Percentiles rank a stretch among this genome's conserved stretches.
phyloP scores from a whole-genome alignment of 345 rosid species.

The Hirschfeldia incana region DNA sequence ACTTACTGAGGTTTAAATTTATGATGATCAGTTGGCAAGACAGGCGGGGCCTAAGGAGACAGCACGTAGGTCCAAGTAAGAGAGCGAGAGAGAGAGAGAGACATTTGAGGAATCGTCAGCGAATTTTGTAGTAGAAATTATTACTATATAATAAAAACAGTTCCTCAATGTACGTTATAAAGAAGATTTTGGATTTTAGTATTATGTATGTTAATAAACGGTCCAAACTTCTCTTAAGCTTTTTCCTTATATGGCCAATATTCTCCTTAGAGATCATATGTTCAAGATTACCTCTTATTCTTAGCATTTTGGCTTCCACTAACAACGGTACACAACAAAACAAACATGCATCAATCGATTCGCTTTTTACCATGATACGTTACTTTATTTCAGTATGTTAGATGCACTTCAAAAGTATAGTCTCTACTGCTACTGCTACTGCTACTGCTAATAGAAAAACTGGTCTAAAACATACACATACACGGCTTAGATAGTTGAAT shows the following conservation, averaged over 20 bases:
- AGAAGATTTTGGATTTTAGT: conserved; percentile 26
- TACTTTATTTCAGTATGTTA: neutral
- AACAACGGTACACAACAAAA: neutral
- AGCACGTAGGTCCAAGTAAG: conserved; percentile 59
- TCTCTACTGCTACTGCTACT: neutral
- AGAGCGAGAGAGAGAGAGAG: neutral
- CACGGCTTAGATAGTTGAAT: neutral
- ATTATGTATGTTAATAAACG: conserved; percentile 31
- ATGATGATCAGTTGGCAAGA: conserved; percentile 58
- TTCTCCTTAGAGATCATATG: conserved; percentile 2
- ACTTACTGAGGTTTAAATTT: neutral
- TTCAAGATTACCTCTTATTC: conserved; percentile 6
- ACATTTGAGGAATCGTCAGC: conserved; percentile 34
- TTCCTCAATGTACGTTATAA: conserved; percentile 32
- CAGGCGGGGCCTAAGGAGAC: conserved; percentile 72
- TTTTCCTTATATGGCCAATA: conserved; percentile 13
- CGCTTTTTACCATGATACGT: neutral
- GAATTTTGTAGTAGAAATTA: conserved; percentile 34
- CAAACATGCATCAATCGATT: conserved; percentile 5
- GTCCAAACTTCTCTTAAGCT: conserved; percentile 19
- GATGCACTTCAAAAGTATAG: neutral
- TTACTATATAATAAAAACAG: conserved; percentile 13
- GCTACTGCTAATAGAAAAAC: neutral
- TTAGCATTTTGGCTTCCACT: conserved; percentile 14
- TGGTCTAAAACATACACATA: neutral